Conservation (phyloP, 495 filamentous ascomycete species). For the Aspergillus conjunctus region DNA sequence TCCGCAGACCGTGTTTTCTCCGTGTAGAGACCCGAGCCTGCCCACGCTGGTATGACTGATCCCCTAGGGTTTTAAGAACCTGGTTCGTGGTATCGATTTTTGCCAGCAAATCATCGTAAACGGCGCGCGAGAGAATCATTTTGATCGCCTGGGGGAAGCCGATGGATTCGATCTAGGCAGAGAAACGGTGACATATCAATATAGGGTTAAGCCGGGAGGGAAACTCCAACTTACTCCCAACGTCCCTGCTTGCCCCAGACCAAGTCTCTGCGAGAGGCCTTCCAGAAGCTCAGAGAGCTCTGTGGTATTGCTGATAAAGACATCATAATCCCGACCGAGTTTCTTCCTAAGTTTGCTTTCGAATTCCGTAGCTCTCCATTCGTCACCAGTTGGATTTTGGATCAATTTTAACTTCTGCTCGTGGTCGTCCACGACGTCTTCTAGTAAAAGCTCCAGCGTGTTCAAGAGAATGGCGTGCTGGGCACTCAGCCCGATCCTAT, state of each 20-base stretch:
- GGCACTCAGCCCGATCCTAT: conserved; percentile 21
- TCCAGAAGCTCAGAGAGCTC: not conserved
- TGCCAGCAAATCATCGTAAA: conserved; percentile 26
- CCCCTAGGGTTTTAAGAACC: conserved; percentile 21
- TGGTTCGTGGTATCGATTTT: conserved; percentile 27
- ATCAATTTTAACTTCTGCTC: conserved; percentile 2
- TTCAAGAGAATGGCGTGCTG: conserved; percentile 29
- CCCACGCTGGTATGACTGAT: conserved; percentile 13
- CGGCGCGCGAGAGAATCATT: conserved; percentile 26
- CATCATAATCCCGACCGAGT: not conserved
- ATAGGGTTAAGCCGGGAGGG: too few relatives aligned
- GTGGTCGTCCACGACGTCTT: conserved; percentile 21
- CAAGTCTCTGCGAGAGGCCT: not conserved
- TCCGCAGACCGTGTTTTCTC: conserved; percentile 6
- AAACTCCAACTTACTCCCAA: not conserved
- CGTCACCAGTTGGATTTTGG: not conserved
- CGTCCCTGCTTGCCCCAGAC: not conserved
- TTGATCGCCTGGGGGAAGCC: conserved; percentile 21
- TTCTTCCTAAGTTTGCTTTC: conserved; percentile 14
- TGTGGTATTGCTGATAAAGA: not conserved
- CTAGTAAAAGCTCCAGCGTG: conserved; percentile 26
- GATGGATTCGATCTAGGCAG: not conserved
- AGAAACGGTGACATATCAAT: too few relatives aligned
- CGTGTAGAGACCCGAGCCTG: not conserved
- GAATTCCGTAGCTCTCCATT: not conserved